phyloP scores from a whole-genome alignment of 306 rosid species.

The Prinsepia uniflora region DNA sequence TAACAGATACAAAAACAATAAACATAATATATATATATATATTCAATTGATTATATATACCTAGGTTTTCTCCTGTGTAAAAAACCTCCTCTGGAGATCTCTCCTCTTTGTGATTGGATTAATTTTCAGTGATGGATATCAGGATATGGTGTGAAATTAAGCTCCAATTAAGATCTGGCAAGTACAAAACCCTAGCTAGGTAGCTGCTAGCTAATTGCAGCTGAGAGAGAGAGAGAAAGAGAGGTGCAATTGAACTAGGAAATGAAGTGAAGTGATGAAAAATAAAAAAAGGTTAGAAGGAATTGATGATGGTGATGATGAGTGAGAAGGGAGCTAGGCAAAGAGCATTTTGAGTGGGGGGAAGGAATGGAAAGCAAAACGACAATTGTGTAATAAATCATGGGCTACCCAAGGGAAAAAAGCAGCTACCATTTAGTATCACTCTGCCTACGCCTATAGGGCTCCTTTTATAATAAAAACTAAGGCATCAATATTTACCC shows the following conservation, averaged over 20 bases:
- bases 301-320: slow-evolving; percentile 28
- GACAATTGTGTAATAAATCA: slow-evolving; percentile 29
- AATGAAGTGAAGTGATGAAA: no score
- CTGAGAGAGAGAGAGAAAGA: slow-evolving; percentile 31
- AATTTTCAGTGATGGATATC: slow-evolving; percentile 42
- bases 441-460: slow-evolving; percentile 17
- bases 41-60: slow-evolving; percentile 18
- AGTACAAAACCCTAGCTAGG: slow-evolving; percentile 52
- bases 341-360: slow-evolving; percentile 50
- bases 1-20: slow-evolving; percentile 9
- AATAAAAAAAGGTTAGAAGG: slow-evolving; percentile 24
- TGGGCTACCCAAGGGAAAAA: slow-evolving; percentile 14
- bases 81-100: slow-evolving; percentile 44
- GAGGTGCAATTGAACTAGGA: slow-evolving; percentile 32
- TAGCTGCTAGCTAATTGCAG: no score
- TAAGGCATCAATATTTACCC: slow-evolving; percentile 18
- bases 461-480: slow-evolving; percentile 10
- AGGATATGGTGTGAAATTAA: slow-evolving; percentile 42
- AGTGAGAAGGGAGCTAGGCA: slow-evolving; percentile 49
- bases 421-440: slow-evolving; percentile 19
- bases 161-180: slow-evolving; percentile 3
- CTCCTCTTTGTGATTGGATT: slow-evolving; percentile 18
- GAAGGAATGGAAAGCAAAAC: slow-evolving; percentile 12
- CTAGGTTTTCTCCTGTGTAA: slow-evolving; percentile 28
- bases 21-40: not conserved